Percentiles rank a stretch among this genome's conserved stretches.
These are phyloP conservation scores for Prunus salicina DNA, from an alignment of 306 rosid species.

Conservation along the genomic window DNA sequence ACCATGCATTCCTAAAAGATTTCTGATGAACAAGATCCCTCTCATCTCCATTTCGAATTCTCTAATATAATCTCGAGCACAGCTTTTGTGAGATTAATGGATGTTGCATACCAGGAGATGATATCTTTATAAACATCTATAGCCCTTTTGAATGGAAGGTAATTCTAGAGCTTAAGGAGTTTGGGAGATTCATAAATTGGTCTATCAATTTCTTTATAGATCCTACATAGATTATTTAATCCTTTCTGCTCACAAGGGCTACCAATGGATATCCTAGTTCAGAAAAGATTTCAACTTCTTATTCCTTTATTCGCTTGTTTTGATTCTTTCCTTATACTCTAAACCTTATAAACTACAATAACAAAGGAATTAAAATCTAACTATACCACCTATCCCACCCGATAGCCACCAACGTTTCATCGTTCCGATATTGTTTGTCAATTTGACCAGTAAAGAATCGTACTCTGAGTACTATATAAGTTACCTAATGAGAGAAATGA, in stretches of 20 bases:
- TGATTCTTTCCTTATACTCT: no score
- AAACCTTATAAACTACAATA: no score
- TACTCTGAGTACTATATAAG: not conserved
- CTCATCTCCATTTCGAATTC: not conserved
- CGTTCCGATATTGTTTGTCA: not conserved
- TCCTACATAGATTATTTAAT: not conserved
- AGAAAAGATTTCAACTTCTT: not conserved
- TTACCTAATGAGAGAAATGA: not conserved
- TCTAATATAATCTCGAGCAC: not conserved
- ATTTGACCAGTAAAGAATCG: not conserved
- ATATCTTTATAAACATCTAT: not conserved
- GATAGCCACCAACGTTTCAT: no score
- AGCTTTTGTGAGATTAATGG: not conserved
- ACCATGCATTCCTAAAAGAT: not conserved
- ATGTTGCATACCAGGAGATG: not conserved
- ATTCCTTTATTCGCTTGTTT: not conserved
- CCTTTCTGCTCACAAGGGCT: not conserved
- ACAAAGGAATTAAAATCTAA: no score
- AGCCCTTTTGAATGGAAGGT: not conserved
- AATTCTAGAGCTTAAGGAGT: conserved; percentile 1
- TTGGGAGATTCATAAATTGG: not conserved
- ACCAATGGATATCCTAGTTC: not conserved
- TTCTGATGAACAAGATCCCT: not conserved
- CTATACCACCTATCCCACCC: no score
- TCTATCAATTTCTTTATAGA: not conserved